Percentiles rank a stretch among this genome's conserved stretches.
phyloP scores from a whole-genome alignment of 2,329 filamentous ascomycete genomes.

The Fusarium buxicola region DNA sequence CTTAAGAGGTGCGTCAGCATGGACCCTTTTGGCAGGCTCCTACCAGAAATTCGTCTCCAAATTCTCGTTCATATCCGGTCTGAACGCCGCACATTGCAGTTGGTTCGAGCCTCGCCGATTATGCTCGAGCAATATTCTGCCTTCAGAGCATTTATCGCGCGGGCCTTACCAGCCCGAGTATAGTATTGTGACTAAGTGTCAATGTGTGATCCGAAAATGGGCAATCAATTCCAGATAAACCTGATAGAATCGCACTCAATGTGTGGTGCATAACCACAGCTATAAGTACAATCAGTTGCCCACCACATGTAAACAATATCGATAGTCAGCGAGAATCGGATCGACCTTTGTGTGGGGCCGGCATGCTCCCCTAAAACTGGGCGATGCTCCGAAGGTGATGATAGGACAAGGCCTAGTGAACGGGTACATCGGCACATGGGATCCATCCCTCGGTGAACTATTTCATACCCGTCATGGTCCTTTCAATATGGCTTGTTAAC shows the following conservation, averaged over 20 bases:
- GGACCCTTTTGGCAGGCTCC: slow-evolving; percentile 15
- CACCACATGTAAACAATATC: too few species aligned
- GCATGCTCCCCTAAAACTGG: too few species aligned
- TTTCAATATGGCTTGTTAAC: background rate
- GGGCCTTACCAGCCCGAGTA: too few species aligned
- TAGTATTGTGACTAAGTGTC: too few species aligned
- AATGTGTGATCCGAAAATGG: too few species aligned
- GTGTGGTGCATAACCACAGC: too few species aligned
- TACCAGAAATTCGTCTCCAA: slow-evolving; percentile 14
- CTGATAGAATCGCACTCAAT: too few species aligned
- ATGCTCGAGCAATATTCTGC: slow-evolving; percentile 13
- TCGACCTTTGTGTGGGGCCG: too few species aligned
- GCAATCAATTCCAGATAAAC: too few species aligned
- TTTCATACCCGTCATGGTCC: background rate
- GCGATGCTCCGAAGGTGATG: too few species aligned
- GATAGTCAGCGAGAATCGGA: too few species aligned
- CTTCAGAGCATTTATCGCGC: slow-evolving; percentile 7
- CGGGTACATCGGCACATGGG: background rate
- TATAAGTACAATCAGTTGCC: too few species aligned
- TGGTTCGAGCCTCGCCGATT: slow-evolving; percentile 15
- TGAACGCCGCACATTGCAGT: slow-evolving; percentile 1
- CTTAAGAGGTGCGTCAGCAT: background rate
- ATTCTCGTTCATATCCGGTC: slow-evolving; percentile 10
- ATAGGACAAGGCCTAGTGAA: background rate
- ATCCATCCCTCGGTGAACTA: background rate